A percentile compares a stretch with the other conserved stretches of the same genome.
Evolutionary conservation across 108 stramenopile species (phyloP).

Genomic region (Conticribra weissflogii): DNA sequence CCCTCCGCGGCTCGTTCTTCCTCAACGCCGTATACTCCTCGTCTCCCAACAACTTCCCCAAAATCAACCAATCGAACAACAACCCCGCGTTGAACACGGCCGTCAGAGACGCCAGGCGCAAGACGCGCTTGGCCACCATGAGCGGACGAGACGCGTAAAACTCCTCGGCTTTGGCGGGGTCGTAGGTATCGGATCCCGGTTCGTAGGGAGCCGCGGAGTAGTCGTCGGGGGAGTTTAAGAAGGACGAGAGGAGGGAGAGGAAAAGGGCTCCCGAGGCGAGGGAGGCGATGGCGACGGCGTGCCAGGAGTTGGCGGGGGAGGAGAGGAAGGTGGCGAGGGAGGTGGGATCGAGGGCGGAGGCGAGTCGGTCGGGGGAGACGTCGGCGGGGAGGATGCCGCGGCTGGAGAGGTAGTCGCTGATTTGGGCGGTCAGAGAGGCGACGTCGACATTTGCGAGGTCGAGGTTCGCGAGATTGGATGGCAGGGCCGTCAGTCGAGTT

Average conservation of each 20-base stretch:
- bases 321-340: constrained; percentile 5
- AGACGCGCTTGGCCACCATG: constrained; percentile 61
- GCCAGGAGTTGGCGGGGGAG: constrained; percentile 34
- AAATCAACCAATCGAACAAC: constrained; percentile 73
- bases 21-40: constrained; percentile 68
- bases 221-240: constrained; percentile 49
- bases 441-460: not conserved
- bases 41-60: constrained; percentile 65
- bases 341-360: not conserved
- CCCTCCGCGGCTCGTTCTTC: constrained; percentile 71
- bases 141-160: constrained; percentile 65
- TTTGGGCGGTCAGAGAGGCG: not conserved
- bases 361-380: not conserved
- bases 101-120: constrained; percentile 58
- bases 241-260: constrained; percentile 17
- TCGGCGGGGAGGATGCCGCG: not conserved
- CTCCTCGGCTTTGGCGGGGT: constrained; percentile 47
- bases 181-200: constrained; percentile 64
- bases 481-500: too few species aligned
- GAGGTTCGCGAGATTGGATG: too few species aligned
- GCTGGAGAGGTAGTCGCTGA: not conserved
- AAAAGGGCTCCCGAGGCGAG: constrained; percentile 15
- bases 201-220: constrained; percentile 61
- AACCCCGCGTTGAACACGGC: constrained; percentile 69
- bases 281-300: constrained; percentile 40